Evolutionary conservation across 2,329 filamentous ascomycete species (phyloP), one percentile per base, ranked within the genome.

Genomic region (Fusarium sp.): DNA sequence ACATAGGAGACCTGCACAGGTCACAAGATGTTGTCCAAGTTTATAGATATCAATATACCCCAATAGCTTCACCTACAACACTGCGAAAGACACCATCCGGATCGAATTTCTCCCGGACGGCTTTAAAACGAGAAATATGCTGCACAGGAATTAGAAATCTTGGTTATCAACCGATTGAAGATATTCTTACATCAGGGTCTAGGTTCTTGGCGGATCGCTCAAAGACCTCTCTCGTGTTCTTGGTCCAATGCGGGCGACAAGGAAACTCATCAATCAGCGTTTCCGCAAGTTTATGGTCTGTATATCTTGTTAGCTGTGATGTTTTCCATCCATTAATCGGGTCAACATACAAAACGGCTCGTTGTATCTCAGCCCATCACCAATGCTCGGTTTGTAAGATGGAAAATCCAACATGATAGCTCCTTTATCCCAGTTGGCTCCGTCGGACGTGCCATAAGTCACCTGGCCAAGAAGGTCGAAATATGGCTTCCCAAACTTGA

Each of bases 261-360:
- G 53, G 43, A 4, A 60, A 60, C 1, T 60, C 53, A 1, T 58
- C 53, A 15, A 60, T 60, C 1, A 60, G 13, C 0, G 35, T 49
- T 7, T 60, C 30, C 7, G 56, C 53, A 6, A 60, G 53, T 6
- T 43, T 60, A 2, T 60, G 56, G 4, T 60, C 53, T 60, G 0
- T 6, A 1, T 1, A 7, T 10, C 1, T 2, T 1, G 2, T 59
- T 9, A 59, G 27, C 13, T 23, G 0, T 0, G 2, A 6, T 2
- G 2, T 4, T 3, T 2, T 9, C 20, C 14, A 2, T 1, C 2
- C 0, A 17, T 20, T 2, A 1, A 6, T n/a, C 0, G 0, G 3
- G 2, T 0, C 9, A 7, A 30, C 56, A 2, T 37, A 59, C 56
- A 58, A 0, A 60, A 60, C 0, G 43, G 56, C 3, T 60, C 53